Evolutionary conservation across 2,329 filamentous ascomycete genomes (phyloP), one percentile per base, ranked within the genome.

Genomic region (Trichoderma brevicompactum): DNA sequence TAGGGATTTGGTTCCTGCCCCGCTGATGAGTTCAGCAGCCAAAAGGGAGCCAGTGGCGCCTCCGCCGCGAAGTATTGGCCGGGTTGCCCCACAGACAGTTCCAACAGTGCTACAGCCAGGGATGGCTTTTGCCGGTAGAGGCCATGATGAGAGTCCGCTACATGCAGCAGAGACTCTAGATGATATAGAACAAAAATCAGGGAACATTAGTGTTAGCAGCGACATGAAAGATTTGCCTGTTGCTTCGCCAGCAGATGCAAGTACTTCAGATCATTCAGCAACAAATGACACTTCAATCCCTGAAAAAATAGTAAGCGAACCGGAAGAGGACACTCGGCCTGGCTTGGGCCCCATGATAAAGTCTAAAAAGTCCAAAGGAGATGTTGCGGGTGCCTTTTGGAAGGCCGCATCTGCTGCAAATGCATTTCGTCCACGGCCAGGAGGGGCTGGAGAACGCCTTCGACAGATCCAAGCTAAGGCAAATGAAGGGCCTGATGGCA

Each of bases 341-440:
- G 93, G 92, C 1, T 83, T 96, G 7, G 92, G 92, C 0, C 92
- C 93, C 2, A 97, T 97, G 94, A 90, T 97, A 72, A 94, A 92
- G 77, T 87, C 89, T 68, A 92, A 92, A 74, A 87, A 85, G 67
- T 89, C 88, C 1, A 88, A 85, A 68, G 84, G 82, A n/a, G 89
- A 95, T 65, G 83, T 95, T 71, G 91, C 91, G 19, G 89, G 86
- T 41, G 84, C 86, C 6, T 86, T 97, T 67, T 91, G 91, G 78
- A 96, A 92, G 76, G 92, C 92, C 28, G 77, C 77, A 12, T 89
- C 76, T 54, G 83, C 76, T 43, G 84, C 84, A 1, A 74, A 72
- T 12, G 79, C 79, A 8, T 98, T 98, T 79, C 96, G 94, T 73
- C 94, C 94, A 19, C 87, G 94, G 65, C 89, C 89, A 40, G 94